These are phyloP conservation scores for Cordia subcordata DNA, from an alignment of 257 asterid species.

Conservation along the genomic window DNA sequence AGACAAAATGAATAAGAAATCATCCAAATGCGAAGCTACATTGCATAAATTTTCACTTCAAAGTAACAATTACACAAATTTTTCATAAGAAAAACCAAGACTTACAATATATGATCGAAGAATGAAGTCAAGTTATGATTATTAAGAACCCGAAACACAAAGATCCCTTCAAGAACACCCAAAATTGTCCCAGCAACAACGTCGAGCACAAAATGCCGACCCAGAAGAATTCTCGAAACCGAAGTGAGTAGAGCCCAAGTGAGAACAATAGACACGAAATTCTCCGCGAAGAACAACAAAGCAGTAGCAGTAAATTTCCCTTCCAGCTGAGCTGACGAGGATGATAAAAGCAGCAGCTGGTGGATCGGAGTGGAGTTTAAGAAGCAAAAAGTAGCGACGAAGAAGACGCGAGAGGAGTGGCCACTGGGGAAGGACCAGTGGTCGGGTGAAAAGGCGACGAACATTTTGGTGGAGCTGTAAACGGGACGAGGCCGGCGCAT, in stretches of 20 bases:
- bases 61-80: too few relatives aligned
- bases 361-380: conserved; percentile 23
- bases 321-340: neutral
- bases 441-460: conserved; percentile 74
- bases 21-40: neutral
- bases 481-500: conserved; percentile 82
- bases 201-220: conserved; percentile 77
- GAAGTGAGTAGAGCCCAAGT: conserved; percentile 64
- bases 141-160: conserved; percentile 48
- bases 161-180: conserved; percentile 63
- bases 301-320: too few relatives aligned
- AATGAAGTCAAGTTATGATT: conserved; percentile 37
- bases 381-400: conserved; percentile 50
- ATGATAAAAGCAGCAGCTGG: conserved; percentile 12
- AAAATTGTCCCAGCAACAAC: conserved; percentile 57
- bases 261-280: conserved; percentile 34
- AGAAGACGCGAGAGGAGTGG: conserved; percentile 71
- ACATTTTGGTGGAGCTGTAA: conserved; percentile 71
- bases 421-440: conserved; percentile 99
- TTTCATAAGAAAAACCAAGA: neutral
- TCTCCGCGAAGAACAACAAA: conserved; percentile 16
- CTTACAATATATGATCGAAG: conserved; percentile 42
- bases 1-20: too few relatives aligned
- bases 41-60: neutral
- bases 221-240: conserved; percentile 68